Conservation (phyloP, 2,329 filamentous ascomycete genomes). For the Alternaria conjuncta region DNA sequence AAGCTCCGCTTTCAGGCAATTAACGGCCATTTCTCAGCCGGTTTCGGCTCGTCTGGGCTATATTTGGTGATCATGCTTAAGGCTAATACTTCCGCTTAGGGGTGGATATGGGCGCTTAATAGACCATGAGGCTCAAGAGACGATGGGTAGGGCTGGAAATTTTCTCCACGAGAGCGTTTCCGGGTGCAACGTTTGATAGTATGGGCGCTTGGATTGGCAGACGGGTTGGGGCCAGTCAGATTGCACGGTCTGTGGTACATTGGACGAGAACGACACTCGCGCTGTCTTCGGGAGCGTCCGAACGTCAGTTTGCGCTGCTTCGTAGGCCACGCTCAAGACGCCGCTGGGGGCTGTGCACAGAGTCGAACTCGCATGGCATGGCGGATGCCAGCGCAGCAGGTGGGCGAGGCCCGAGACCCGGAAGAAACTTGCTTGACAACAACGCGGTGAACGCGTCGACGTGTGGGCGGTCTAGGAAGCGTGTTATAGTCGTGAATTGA, state of each 20-base stretch:
- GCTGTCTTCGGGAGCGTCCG: conserved; percentile 30
- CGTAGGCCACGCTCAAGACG: not conserved
- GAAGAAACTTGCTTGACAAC: conserved; percentile 22
- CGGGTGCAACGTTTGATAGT: conserved; percentile 34
- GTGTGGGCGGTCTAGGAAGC: conserved; percentile 33
- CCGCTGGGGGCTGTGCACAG: conserved; percentile 15
- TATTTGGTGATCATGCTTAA: conserved; percentile 39
- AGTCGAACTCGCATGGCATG: conserved; percentile 1
- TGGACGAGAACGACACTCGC: conserved; percentile 21
- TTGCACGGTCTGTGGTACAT: conserved; percentile 6
- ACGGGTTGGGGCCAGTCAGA: conserved; percentile 29
- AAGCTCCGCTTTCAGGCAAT: conserved; percentile 31
- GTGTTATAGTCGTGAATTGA: conserved; percentile 48
- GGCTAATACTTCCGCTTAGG: conserved; percentile 32
- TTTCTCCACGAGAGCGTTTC: conserved; percentile 33
- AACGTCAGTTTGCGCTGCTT: conserved; percentile 5
- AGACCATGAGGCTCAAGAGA: conserved; percentile 40
- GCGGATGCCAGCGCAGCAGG: conserved; percentile 22
- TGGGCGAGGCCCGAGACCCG: conserved; percentile 42
- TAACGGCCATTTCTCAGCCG: conserved; percentile 36
- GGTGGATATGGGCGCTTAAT: conserved; percentile 38
- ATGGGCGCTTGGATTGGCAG: conserved; percentile 41
- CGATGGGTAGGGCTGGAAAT: conserved; percentile 18
- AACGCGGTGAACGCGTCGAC: conserved; percentile 44
- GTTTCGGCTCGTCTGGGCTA: conserved; percentile 36